Base-by-base conservation (phyloP, 805 yeast genomes). In the Kazachstania taianensis region DNA sequence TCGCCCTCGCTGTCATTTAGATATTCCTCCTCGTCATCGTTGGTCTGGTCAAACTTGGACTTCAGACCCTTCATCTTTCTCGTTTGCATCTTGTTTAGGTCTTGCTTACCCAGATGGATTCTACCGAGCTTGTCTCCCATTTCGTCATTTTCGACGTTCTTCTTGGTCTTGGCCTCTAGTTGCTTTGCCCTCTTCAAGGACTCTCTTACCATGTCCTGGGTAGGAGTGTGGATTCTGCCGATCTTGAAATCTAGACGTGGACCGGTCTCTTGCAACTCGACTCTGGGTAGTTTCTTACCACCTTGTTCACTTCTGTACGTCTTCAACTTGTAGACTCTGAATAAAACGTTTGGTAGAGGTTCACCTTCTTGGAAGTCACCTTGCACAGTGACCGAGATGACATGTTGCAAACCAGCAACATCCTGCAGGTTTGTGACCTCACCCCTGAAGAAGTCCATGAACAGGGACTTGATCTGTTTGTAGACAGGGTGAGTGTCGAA, bases 41-140 rank as follows among this genome's bases (percentile, higher is more conserved):
- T 16, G 24, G 62, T 64, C 62, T 84, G 95, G 57, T 87, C 96
- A 50, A 71, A 87, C 58, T 73, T 75, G 38, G 82, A 70, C 66
- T 92, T 92, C 55, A 92, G 70, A 59, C 98, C 98, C 72, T 92
- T 92, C 96, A 92, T 85, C 76, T 92, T 92, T 65, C 98, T 77
- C 5, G 98, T 89, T 66, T 92, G 98, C 57, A 92, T 62, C 60
- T 79, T 79, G 55, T 73, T 70, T 59, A 92, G 69, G 59, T 92
- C 97, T 69, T 92, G 98, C 60, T 78, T 78, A 63, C 96, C 96
- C 62, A 92, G 81, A 59, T 92, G 98, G 52, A 92, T 77, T 65
- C 89, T 82, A 51, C 96, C 98, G 42, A 92, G 72, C 75, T 89
- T 85, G 61, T 92, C 98, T 65, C 98, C 98, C 82, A 92, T 73